A percentile compares a stretch with the other conserved stretches of the same genome.
phyloP scores from a whole-genome alignment of 805 yeast genomes.

The Saturnispora mendoncae region DNA sequence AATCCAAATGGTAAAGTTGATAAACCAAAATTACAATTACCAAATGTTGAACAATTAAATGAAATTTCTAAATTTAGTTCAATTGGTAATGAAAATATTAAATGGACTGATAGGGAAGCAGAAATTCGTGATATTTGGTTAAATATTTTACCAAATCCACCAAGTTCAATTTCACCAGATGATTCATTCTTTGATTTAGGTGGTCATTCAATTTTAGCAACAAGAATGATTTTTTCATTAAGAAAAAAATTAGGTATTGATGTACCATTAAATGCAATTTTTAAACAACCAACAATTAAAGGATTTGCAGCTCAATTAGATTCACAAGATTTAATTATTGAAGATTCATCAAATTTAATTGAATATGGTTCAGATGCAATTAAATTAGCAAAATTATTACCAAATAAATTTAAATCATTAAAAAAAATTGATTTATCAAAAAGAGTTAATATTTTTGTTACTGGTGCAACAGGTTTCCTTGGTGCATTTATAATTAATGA shows the following conservation, averaged over 20 bases:
- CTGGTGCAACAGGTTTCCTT: conserved; percentile 95
- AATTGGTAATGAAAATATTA: conserved; percentile 35
- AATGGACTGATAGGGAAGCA: conserved; percentile 56
- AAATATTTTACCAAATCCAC: conserved; percentile 73
- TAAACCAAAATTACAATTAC: conserved; percentile 94
- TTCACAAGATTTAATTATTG: conserved; percentile 30
- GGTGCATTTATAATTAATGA: conserved; percentile 86
- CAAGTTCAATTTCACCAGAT: conserved; percentile 62
- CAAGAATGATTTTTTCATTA: conserved; percentile 90
- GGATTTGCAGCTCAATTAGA: conserved; percentile 70
- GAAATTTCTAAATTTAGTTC: conserved; percentile 53
- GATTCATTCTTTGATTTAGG: conserved; percentile 97
- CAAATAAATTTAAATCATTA: conserved; percentile 41
- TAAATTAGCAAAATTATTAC: conserved; percentile 32
- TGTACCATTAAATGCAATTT: conserved; percentile 82
- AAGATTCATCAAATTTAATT: conserved; percentile 18
- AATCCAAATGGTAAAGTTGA: conserved; percentile 98
- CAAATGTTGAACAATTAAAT: conserved; percentile 77
- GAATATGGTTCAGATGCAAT: conserved; percentile 73
- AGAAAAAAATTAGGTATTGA: conserved; percentile 72
- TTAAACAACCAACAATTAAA: conserved; percentile 79
- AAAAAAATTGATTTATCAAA: conserved; percentile 16
- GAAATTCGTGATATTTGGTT: conserved; percentile 79
- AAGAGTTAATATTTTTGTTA: conserved; percentile 54
- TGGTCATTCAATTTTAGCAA: conserved; percentile 95